Base-by-base conservation (phyloP, 805 yeast species). In the Yarrowia keelungensis region DNA sequence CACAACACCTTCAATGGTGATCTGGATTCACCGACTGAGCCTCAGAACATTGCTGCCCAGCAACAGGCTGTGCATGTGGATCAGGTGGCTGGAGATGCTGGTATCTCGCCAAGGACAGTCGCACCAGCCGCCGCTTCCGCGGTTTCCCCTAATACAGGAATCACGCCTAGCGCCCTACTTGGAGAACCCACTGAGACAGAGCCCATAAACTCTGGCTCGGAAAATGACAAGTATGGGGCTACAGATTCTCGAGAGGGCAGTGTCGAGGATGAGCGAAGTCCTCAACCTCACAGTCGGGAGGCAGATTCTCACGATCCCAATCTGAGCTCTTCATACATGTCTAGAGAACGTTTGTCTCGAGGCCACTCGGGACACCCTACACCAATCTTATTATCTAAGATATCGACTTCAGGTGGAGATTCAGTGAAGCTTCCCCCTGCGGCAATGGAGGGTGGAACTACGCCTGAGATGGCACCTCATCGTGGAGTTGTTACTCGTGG, bases 401-500 rank as follows among this genome's bases (percentile, higher is more conserved):
- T 65, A 2, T 32, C 41, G 11, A 35, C 59, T 14, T 41, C 49
- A 5, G 59, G 53, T 9, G 61, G 61, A 9, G 68, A 36, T 14
- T 51, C 62, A 7, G 59, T 53, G 43, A 42, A 35, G 12, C 43
- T 53, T 11, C 59, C 61, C 26, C 68, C 68, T 2, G 61, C 68
- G 32, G 61, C 59, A 5, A 16, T 65, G 3, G 49, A 19, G n/a
- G 32, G 47, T 12, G 64, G 49, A 9, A 32, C 14, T 3, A 59
- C 65, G 5, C 65, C 65, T 15, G 65, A 59, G 5, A 59, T 59
- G 65, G 65, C 65, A 2, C 65, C 65, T 8, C 65, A 59, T 11
- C 16, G 65, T 16, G 65, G 51, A 2, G 8, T 8, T 4, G 7
- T n/a, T 19, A 45, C 41, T 12, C 50, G 65, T 12, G 51, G 19